Base-by-base conservation (phyloP, 139 green algal genomes). In the Auxenochlorella protothecoides region DNA sequence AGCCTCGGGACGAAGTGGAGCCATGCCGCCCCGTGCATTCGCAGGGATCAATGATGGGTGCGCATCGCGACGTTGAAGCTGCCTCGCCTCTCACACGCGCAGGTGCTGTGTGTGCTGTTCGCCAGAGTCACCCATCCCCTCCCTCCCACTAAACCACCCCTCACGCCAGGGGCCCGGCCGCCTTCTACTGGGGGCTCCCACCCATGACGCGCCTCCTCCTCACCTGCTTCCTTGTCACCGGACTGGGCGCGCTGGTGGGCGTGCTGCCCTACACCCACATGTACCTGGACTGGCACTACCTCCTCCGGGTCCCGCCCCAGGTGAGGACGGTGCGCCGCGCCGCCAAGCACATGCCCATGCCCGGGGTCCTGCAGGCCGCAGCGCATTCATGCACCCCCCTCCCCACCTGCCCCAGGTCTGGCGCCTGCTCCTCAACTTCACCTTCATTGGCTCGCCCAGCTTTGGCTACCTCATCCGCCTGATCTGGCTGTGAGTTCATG, bases 341-440 rank as follows among this genome's bases (percentile, higher is more conserved):
- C 27, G 27, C 27, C 27, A 44, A 44, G 27, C 27, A 1, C 10
- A 27, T 15, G 6, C 6, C 14, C 55, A 64, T 14, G 68, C 14
- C 13, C 11, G 54, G 14, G 66, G 65, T 44, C 7, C 7, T 61
- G 66, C 53, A 54, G 53, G 9, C 8, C 53, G 16, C 14, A 63
- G 27, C 5, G 53, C 66, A 63, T 55, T 44, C 13, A 10, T 71
- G 66, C 54, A 69, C 27, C 16, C 9, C 3, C 65, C 65, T 15
- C 51, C 53, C 12, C n/a, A 12, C 4, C 52, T 16, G 5, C 68
- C 63, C 57, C 84, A 90, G 86, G 62, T 92, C n/a, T 90, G 85
- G 85, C 64, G 85, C 1, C 72, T 87, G 15, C 5, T 89, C 5
- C 82, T 86, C 53, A 77, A 69, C 51, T 91, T 83, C 62, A 57